Evolutionary conservation across 805 yeast species (phyloP).

Genomic region (Wickerhamiella brachini): DNA sequence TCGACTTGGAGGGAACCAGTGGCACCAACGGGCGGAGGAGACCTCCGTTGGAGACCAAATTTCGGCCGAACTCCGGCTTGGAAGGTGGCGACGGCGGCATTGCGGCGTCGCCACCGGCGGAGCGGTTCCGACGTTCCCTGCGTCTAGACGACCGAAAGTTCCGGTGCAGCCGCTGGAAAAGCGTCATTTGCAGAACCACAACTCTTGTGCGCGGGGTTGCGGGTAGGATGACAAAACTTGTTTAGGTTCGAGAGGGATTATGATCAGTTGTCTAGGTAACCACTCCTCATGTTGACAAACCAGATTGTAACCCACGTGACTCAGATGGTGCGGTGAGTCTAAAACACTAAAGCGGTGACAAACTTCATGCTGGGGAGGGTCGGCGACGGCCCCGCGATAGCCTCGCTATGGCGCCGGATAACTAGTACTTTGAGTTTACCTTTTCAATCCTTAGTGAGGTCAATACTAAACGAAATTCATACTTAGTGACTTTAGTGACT

Average conservation of each 20-base stretch:
- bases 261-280: background rate
- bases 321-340: no score
- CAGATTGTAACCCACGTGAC: no score
- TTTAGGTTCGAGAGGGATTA: background rate
- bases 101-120: background rate
- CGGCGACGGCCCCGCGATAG: no score
- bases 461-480: no score
- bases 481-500: background rate
- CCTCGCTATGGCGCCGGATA: no score
- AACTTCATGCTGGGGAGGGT: no score
- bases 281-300: background rate
- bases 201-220: background rate
- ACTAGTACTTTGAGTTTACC: no score
- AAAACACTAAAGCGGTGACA: no score
- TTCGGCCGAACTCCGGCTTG: background rate
- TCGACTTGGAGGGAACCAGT: background rate
- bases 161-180: constrained; percentile 1
- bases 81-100: background rate
- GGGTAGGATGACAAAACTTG: background rate
- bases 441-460: no score
- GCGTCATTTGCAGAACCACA: background rate
- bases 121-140: background rate
- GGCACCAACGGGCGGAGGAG: background rate
- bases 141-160: background rate
- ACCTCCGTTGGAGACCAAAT: background rate